Conservation (phyloP, 2,329 filamentous ascomycete species). For the Nemania bipapillata region DNA sequence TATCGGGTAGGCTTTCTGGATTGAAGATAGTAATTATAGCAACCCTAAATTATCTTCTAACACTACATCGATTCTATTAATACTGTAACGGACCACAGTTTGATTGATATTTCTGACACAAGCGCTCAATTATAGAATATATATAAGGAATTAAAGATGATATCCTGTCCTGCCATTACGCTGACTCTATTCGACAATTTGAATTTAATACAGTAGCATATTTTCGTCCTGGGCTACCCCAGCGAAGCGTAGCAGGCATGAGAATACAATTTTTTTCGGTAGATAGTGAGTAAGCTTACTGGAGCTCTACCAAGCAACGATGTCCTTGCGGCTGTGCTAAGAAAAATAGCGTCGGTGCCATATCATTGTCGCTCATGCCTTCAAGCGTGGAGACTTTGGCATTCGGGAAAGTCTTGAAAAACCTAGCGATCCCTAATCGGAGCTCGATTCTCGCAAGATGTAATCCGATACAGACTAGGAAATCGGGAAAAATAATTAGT, state of each 20-base stretch:
- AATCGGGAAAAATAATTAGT: neutral
- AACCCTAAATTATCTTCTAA: no score
- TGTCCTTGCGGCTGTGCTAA: conserved; percentile 46
- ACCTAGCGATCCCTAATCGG: conserved; percentile 59
- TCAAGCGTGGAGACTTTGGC: conserved; percentile 45
- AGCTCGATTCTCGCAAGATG: conserved; percentile 67
- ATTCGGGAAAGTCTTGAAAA: conserved; percentile 56
- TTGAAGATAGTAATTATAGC: no score
- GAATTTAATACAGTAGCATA: neutral
- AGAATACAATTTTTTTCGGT: neutral
- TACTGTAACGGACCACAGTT: no score
- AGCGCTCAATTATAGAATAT: neutral
- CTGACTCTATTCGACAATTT: neutral
- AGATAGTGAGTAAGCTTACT: neutral
- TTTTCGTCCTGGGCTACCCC: neutral
- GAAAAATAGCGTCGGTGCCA: conserved; percentile 48
- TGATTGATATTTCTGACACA: neutral
- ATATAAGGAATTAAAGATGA: neutral
- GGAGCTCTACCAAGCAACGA: conserved; percentile 47
- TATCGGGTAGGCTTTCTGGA: no score
- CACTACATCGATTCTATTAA: no score
- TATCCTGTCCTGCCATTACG: neutral
- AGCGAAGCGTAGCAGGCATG: neutral
- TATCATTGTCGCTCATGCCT: conserved; percentile 49
- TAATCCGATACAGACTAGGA: conserved; percentile 61